Evolutionary conservation across 2,329 filamentous ascomycete genomes (phyloP).

Genomic region (Sodiomyces alkalinus): DNA sequence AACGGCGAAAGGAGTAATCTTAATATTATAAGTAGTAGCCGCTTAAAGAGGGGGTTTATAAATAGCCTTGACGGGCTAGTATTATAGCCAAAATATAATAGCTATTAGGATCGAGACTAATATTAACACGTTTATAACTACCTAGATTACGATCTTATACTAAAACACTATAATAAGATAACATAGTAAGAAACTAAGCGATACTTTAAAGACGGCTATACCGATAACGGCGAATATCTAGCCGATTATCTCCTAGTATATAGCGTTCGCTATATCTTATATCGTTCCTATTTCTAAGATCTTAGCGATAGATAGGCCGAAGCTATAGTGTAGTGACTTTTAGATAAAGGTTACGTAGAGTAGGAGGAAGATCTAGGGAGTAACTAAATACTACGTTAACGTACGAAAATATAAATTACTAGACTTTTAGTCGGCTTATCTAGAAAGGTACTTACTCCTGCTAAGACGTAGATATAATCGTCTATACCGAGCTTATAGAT

Average conservation of each 20-base stretch:
- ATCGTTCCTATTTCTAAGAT: background rate
- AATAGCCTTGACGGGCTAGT: background rate
- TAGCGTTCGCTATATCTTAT: constrained; percentile 11
- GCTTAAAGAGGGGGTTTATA: background rate
- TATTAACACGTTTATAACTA: constrained; percentile 8
- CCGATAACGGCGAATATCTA: constrained; percentile 21
- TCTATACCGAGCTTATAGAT: too few species aligned
- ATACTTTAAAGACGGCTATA: constrained; percentile 22
- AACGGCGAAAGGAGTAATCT: constrained; percentile 5
- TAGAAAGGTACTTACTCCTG: too few species aligned
- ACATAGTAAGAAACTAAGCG: constrained; percentile 22
- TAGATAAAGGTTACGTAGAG: constrained; percentile 14
- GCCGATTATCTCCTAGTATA: constrained; percentile 16
- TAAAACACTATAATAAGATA: constrained; percentile 17
- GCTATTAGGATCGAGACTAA: background rate
- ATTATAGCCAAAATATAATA: background rate
- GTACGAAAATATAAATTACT: too few species aligned
- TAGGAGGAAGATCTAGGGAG: constrained; percentile 16
- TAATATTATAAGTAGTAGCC: too few species aligned
- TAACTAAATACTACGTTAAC: constrained; percentile 2
- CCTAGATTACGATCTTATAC: constrained; percentile 21
- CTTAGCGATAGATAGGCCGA: background rate
- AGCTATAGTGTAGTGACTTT: background rate
- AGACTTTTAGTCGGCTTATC: too few species aligned
- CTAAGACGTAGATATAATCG: too few species aligned